These are phyloP conservation scores for Aspergillus homomorphus DNA, from an alignment of 495 filamentous ascomycete species.

Conservation along the genomic window DNA sequence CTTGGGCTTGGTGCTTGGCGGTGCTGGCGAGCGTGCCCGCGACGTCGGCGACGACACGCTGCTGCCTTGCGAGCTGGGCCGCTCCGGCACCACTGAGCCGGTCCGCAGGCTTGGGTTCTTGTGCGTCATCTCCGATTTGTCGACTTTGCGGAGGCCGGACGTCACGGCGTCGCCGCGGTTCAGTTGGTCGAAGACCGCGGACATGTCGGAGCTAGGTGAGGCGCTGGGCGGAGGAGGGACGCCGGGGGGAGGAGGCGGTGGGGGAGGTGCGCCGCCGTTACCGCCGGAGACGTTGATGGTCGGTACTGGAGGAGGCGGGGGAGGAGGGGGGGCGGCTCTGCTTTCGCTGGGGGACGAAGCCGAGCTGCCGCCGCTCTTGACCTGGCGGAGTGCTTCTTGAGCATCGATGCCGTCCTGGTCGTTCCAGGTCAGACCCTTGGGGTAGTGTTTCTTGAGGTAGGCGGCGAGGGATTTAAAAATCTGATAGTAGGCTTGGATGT, in stretches of 20 bases:
- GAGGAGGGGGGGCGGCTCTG: constrained; percentile 49
- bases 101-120: constrained; percentile 93
- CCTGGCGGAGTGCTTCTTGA: constrained; percentile 62
- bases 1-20: constrained; percentile 81
- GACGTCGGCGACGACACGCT: constrained; percentile 8
- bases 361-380: constrained; percentile 47
- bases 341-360: constrained; percentile 31
- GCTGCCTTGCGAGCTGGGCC: constrained; percentile 52
- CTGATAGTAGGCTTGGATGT: constrained; percentile 82
- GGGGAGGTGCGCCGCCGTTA: constrained; percentile 67
- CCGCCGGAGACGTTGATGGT: constrained; percentile 51
- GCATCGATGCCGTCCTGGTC: constrained; percentile 69
- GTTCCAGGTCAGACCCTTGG: constrained; percentile 84
- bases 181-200: constrained; percentile 83
- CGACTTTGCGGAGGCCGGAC: constrained; percentile 83
- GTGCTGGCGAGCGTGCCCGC: constrained; percentile 76
- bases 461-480: constrained; percentile 76
- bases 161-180: constrained; percentile 87
- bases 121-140: constrained; percentile 93
- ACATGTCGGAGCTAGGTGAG: constrained; percentile 54
- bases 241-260: constrained; percentile 65
- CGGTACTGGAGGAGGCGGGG: constrained; percentile 57
- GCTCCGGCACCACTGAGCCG: constrained; percentile 58
- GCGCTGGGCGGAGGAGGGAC: constrained; percentile 34
- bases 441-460: constrained; percentile 79